These are phyloP conservation scores for Ampelocalamus luodianensis DNA, from an alignment of 176 grass and related monocot genomes.

Conservation along the genomic window DNA sequence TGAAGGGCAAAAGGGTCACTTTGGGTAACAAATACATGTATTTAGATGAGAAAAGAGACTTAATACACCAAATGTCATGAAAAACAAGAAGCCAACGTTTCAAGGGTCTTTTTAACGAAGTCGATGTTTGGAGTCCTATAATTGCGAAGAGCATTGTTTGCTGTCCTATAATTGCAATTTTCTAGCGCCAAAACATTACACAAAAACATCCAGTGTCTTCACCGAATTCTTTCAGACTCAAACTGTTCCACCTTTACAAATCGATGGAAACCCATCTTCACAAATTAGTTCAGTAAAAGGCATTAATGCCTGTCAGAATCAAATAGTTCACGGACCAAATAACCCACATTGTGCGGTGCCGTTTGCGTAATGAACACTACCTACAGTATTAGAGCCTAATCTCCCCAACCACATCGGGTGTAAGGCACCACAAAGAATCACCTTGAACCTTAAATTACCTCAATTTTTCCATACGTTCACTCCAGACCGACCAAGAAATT, in stretches of 20 bases:
- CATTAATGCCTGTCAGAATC: not conserved
- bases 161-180: too few relatives aligned
- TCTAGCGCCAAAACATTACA: constrained; percentile 10
- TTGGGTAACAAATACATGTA: too few relatives aligned
- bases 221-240: not conserved
- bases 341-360: not conserved
- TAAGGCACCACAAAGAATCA: not conserved
- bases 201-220: not conserved
- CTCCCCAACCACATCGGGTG: not conserved
- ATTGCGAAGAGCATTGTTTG: too few relatives aligned
- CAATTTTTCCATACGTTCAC: not conserved
- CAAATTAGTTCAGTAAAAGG: not conserved
- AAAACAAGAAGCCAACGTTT: too few relatives aligned
- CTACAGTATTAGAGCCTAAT: not conserved
- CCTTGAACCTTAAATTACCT: constrained; percentile 23
- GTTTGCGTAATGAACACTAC: constrained; percentile 12
- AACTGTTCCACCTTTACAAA: not conserved
- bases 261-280: constrained; percentile 5
- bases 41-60: too few relatives aligned
- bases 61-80: too few relatives aligned
- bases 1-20: too few relatives aligned
- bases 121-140: too few relatives aligned
- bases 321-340: constrained; percentile 1
- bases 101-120: too few relatives aligned
- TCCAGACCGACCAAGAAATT: constrained; percentile 33